These are phyloP conservation scores for Volutella citrinella DNA, from an alignment of 2,329 filamentous ascomycete genomes.

Conservation along the genomic window DNA sequence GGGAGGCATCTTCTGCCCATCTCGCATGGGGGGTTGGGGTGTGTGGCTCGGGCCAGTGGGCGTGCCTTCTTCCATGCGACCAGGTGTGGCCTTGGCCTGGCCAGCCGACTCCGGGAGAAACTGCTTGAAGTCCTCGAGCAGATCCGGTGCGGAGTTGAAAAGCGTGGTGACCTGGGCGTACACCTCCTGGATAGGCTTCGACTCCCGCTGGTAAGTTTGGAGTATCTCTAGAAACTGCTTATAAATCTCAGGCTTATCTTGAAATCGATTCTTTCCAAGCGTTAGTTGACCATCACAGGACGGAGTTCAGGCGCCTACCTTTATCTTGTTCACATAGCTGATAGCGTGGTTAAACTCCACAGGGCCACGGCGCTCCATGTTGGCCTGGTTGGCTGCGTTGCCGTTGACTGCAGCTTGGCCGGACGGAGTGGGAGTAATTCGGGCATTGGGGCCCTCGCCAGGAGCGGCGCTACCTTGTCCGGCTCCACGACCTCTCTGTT, in stretches of 20 bases:
- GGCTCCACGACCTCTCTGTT: slow-evolving; percentile 31
- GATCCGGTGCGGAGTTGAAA: slow-evolving; percentile 89
- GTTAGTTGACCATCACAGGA: too few species aligned
- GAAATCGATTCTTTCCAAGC: slow-evolving; percentile 95
- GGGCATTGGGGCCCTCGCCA: slow-evolving; percentile 42
- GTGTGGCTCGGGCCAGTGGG: slow-evolving; percentile 48
- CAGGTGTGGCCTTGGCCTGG: slow-evolving; percentile 48
- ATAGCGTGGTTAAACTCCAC: slow-evolving; percentile 99
- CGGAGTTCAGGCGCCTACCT: slow-evolving; percentile 56
- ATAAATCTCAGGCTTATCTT: slow-evolving; percentile 95
- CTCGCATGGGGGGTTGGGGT: slow-evolving; percentile 51
- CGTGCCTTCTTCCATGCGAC: slow-evolving; percentile 55
- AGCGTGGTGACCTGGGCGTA: slow-evolving; percentile 94
- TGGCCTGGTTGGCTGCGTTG: slow-evolving; percentile 54
- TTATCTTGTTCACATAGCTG: slow-evolving; percentile 99
- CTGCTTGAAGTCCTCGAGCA: slow-evolving; percentile 97
- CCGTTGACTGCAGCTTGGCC: slow-evolving; percentile 61
- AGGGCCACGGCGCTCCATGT: slow-evolving; percentile 82
- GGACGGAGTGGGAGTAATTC: slow-evolving; percentile 59
- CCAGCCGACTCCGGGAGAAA: slow-evolving; percentile 85
- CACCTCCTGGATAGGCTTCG: slow-evolving; percentile 97
- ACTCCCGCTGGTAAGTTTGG: slow-evolving; percentile 96
- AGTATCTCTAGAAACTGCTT: slow-evolving; percentile 98
- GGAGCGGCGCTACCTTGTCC: slow-evolving; percentile 29
- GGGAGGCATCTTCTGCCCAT: slow-evolving; percentile 81